Conservation (phyloP, 495 filamentous ascomycete genomes). For the Clavariopsis aquatica region DNA sequence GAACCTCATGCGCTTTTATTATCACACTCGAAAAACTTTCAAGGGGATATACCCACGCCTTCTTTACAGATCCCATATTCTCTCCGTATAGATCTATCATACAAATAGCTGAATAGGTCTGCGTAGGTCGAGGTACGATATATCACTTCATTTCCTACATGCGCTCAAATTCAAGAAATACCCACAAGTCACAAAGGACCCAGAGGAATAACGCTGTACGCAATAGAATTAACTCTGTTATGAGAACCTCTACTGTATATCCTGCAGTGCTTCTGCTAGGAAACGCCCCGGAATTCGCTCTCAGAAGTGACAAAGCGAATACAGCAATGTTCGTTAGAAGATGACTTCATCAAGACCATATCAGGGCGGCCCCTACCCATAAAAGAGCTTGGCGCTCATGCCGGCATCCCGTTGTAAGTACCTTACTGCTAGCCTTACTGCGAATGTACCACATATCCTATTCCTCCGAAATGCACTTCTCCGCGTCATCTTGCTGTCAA, state of each 20-base stretch:
- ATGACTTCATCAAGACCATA: not conserved
- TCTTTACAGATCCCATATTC: not conserved
- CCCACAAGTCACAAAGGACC: not conserved
- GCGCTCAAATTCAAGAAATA: too few relatives aligned
- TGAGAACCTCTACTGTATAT: too few relatives aligned
- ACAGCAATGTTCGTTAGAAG: not conserved
- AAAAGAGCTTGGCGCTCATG: not conserved
- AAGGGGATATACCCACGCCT: too few relatives aligned
- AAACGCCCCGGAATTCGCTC: too few relatives aligned
- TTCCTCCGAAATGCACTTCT: not conserved
- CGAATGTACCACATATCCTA: not conserved
- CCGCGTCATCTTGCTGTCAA: not conserved
- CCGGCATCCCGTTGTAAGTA: not conserved
- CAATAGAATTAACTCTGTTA: too few relatives aligned
- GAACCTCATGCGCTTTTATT: not conserved
- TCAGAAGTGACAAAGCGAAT: too few relatives aligned
- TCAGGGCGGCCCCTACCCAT: not conserved
- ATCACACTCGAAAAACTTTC: not conserved
- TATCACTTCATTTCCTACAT: not conserved
- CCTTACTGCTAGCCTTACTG: not conserved
- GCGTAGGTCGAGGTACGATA: not conserved
- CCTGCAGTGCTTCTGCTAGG: too few relatives aligned
- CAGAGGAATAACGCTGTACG: too few relatives aligned
- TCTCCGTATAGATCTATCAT: not conserved
- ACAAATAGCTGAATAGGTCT: not conserved